Evolutionary conservation across 495 filamentous ascomycete genomes (phyloP), one percentile per base, ranked within the genome.

Genomic region (Acidomyces sp.): DNA sequence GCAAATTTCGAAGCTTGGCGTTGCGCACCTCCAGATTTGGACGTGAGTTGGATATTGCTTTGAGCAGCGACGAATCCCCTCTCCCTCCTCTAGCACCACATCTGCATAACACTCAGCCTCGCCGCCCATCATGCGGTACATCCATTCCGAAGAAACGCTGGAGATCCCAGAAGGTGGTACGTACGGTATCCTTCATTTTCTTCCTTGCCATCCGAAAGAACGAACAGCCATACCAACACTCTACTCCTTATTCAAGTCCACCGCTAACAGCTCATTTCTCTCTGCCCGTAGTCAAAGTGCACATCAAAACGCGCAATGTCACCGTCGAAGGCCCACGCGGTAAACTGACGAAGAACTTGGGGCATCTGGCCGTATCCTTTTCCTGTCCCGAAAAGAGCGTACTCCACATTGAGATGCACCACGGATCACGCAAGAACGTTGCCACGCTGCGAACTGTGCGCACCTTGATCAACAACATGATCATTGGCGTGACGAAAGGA

Each of bases 381-480:
- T 77, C 77, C 56, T 70, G 79, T 58, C 78, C 82, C 55, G 70
- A 75, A 68, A 74, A 78, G 67, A 70, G 80, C 65, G 59, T 82
- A 44, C 87, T 97, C 75, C 76, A 78, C 52, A 93, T 97, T 64
- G 85, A 93, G 66, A 74, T 97, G 59, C 92, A 96, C 75, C 90
- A 97, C 67, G 90, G 90, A 63, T 71, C 74, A 56, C 86, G 90
- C 65, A 97, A 97, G 76, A 86, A 84, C 62, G 80, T 97, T 58
- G 90, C 90, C 63, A 83, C 90, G 46, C 84, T 97, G 60, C 88
- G 90, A 56, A 97, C 90, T 56, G 90, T 97, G 77, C 82, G 82
- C 55, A 85, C 86, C 42, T 57, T 96, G 65, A 93, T 97, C 73
- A 82, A 90, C 75, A 97, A 97, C 78, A 56, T 97, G 65, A 82